phyloP scores from a whole-genome alignment of 2,329 filamentous ascomycete species.

The Mycosphaerella sp. region DNA sequence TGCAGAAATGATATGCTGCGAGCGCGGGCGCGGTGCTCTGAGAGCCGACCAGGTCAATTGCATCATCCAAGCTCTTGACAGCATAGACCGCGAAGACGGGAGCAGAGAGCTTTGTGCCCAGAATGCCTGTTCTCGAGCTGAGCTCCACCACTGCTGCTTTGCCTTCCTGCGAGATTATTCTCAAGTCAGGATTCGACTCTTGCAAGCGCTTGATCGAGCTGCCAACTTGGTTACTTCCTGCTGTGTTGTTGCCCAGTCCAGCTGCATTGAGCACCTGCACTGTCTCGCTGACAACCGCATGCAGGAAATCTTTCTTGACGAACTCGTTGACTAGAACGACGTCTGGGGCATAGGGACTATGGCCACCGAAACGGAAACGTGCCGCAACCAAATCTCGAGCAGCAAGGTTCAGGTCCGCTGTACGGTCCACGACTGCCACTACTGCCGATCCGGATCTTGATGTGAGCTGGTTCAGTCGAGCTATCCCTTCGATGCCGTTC shows the following conservation, averaged over 20 bases:
- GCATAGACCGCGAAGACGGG: constrained; percentile 44
- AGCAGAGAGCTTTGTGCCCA: constrained; percentile 37
- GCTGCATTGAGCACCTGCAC: constrained; percentile 27
- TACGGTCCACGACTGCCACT: constrained; percentile 57
- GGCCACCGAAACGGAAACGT: constrained; percentile 51
- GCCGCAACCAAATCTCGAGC: constrained; percentile 50
- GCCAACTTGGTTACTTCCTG: neutral
- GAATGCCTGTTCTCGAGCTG: constrained; percentile 13
- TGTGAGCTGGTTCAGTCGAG: constrained; percentile 31
- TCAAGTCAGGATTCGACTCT: constrained; percentile 10
- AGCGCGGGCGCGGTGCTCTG: constrained; percentile 27
- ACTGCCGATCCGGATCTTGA: constrained; percentile 35
- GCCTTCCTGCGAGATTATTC: constrained; percentile 23
- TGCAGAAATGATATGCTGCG: constrained; percentile 51
- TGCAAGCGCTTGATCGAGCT: constrained; percentile 8
- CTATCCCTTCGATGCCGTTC: constrained; percentile 19
- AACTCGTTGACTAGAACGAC: constrained; percentile 61
- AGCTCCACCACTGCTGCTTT: constrained; percentile 26
- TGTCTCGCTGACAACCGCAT: constrained; percentile 42
- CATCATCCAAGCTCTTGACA: constrained; percentile 50
- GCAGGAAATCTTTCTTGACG: constrained; percentile 50
- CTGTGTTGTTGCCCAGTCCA: constrained; percentile 5
- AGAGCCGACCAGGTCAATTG: constrained; percentile 42
- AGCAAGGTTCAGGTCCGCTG: constrained; percentile 49
- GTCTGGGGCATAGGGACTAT: constrained; percentile 57